A percentile compares a stretch with the other conserved stretches of the same genome.
These are phyloP conservation scores for Keithomyces neogunnii DNA, from an alignment of 2,329 filamentous ascomycete genomes.

Conservation along the genomic window DNA sequence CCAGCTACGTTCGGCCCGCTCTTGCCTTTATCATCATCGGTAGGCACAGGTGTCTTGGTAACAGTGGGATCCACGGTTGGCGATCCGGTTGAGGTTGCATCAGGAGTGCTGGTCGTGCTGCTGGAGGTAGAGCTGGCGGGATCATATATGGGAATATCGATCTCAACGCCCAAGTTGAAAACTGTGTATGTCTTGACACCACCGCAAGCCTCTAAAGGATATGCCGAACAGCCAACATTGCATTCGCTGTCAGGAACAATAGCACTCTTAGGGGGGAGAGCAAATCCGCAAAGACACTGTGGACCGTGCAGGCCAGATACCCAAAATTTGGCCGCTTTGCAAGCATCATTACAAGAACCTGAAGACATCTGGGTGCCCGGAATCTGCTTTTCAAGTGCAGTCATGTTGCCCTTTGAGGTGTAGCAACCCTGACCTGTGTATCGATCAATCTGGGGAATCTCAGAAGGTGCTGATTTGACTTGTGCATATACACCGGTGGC, in stretches of 20 bases:
- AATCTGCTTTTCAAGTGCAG: conserved; percentile 12
- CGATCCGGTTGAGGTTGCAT: conserved; percentile 10
- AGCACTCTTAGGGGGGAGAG: conserved; percentile 50
- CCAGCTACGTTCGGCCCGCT: conserved; percentile 63
- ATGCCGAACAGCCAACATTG: conserved; percentile 57
- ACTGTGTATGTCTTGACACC: conserved; percentile 30
- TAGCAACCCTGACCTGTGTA: conserved; percentile 44
- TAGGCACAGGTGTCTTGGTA: conserved; percentile 11
- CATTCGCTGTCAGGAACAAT: conserved; percentile 53
- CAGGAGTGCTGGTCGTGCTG: conserved; percentile 7
- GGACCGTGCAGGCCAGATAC: conserved; percentile 57
- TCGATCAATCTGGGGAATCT: conserved; percentile 26
- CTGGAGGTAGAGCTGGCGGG: conserved; percentile 17
- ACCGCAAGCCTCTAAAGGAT: conserved; percentile 50
- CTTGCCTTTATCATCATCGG: conserved; percentile 14
- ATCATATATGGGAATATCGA: conserved; percentile 23
- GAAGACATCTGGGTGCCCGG: conserved; percentile 19
- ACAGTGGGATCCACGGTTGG: conserved; percentile 12
- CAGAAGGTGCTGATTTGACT: conserved; percentile 25
- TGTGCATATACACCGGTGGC: conserved; percentile 15
- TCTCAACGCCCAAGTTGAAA: conserved; percentile 40
- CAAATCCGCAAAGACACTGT: conserved; percentile 65
- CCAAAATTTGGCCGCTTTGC: conserved; percentile 33
- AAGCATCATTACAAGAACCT: conserved; percentile 32
- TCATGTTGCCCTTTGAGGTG: conserved; percentile 32